phyloP scores from a whole-genome alignment of 2,329 filamentous ascomycete genomes.

The Metarhizium sp. region DNA sequence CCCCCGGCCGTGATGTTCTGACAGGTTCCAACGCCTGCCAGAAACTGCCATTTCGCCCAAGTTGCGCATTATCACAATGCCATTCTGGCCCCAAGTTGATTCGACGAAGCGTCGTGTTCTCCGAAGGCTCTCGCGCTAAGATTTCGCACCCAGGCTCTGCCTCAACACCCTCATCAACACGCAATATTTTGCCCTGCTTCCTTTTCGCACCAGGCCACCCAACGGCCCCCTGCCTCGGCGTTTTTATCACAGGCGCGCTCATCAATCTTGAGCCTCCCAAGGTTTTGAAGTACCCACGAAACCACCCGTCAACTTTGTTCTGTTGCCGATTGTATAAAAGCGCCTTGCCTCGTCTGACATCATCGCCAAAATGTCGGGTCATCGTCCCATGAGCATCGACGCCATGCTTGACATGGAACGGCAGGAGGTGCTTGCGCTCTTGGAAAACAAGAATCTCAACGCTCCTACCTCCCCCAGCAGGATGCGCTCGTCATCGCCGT shows the following conservation, averaged over 20 bases:
- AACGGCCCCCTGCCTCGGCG: neutral
- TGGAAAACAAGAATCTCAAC: constrained; percentile 41
- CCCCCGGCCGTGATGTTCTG: neutral
- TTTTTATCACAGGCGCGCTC: neutral
- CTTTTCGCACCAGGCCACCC: neutral
- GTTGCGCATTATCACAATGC: constrained; percentile 2
- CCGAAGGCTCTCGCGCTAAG: constrained; percentile 1
- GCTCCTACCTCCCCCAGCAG: constrained; percentile 23
- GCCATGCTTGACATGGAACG: constrained; percentile 70
- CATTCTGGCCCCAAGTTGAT: neutral
- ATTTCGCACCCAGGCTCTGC: neutral
- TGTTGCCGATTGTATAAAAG: neutral
- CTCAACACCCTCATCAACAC: neutral
- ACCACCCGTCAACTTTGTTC: neutral
- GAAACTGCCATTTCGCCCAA: neutral
- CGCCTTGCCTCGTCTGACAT: neutral
- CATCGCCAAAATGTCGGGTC: constrained; percentile 21
- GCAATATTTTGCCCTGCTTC: neutral
- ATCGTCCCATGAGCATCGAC: constrained; percentile 61
- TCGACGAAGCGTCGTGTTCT: constrained; percentile 4
- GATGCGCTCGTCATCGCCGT: constrained; percentile 42
- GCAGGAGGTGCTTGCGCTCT: constrained; percentile 59
- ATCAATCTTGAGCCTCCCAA: neutral
- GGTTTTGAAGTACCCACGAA: neutral
- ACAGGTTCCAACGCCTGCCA: neutral